Conservation (phyloP, 345 rosid species). For the Diplotaxis tenuifolia region DNA sequence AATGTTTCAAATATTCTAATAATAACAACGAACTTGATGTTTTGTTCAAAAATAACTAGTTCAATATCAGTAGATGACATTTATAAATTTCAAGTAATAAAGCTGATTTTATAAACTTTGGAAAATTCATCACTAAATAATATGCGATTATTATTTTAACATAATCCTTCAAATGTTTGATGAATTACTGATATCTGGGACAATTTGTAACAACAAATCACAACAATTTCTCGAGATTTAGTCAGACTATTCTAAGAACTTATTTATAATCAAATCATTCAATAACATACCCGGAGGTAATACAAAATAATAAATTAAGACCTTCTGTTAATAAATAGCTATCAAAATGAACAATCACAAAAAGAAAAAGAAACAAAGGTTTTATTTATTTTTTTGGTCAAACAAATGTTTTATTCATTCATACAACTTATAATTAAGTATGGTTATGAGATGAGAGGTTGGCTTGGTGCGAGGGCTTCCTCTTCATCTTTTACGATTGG, state of each 20-base stretch:
- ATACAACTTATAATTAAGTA: background rate
- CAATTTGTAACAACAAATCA: background rate
- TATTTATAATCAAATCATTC: background rate
- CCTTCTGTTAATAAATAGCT: too few relatives aligned
- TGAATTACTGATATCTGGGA: background rate
- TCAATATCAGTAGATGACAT: background rate
- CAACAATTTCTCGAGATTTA: background rate
- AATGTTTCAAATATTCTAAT: background rate
- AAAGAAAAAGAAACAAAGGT: background rate
- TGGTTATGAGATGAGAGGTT: slow-evolving; percentile 27
- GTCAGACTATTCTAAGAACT: background rate
- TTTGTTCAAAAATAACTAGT: background rate
- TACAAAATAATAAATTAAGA: too few relatives aligned
- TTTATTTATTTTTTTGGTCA: too few relatives aligned
- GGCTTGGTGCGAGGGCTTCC: slow-evolving; percentile 24
- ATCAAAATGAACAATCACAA: background rate
- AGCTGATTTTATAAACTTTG: background rate
- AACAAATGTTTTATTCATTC: background rate
- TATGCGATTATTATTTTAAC: background rate
- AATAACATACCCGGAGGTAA: too few relatives aligned
- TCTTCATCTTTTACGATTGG: slow-evolving; percentile 25
- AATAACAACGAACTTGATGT: background rate
- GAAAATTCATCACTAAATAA: background rate
- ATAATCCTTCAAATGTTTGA: background rate
- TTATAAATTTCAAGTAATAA: background rate